Conservation (phyloP, 495 filamentous ascomycete species). For the Talaromyces trachyspermus region DNA sequence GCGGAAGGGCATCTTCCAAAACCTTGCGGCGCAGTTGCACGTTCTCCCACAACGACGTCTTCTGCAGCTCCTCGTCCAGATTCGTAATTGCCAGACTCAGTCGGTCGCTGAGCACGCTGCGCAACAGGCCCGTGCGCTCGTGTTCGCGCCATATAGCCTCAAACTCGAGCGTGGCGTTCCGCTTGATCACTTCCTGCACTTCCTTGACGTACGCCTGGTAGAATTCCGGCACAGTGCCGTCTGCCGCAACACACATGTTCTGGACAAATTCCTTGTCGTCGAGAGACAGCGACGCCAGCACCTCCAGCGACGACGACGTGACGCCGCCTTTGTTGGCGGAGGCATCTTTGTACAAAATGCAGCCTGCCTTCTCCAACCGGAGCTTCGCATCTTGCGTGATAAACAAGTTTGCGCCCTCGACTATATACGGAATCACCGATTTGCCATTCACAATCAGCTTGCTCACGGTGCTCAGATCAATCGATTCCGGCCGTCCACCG, state of each 20-base stretch:
- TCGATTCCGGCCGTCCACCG: slow-evolving; percentile 93
- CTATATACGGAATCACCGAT: slow-evolving; percentile 81
- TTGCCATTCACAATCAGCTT: slow-evolving; percentile 82
- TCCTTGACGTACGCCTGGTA: slow-evolving; percentile 88
- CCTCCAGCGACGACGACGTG: slow-evolving; percentile 95
- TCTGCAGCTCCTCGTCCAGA: slow-evolving; percentile 90
- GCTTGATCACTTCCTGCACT: slow-evolving; percentile 81
- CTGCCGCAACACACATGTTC: slow-evolving; percentile 82
- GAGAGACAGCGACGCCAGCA: slow-evolving; percentile 88
- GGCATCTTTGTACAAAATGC: slow-evolving; percentile 93
- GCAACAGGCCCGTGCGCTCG: slow-evolving; percentile 65
- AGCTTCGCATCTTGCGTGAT: slow-evolving; percentile 98
- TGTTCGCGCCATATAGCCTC: slow-evolving; percentile 97
- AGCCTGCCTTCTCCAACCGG: slow-evolving; percentile 85
- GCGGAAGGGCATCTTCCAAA: slow-evolving; percentile 78
- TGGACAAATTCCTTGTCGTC: slow-evolving; percentile 79
- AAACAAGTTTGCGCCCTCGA: slow-evolving; percentile 97
- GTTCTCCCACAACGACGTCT: slow-evolving; percentile 86
- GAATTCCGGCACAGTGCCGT: slow-evolving; percentile 78
- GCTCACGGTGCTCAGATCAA: slow-evolving; percentile 78
- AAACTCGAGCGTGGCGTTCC: slow-evolving; percentile 88
- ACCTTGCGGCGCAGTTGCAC: slow-evolving; percentile 68
- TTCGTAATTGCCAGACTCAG: slow-evolving; percentile 87
- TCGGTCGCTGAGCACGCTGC: slow-evolving; percentile 81
- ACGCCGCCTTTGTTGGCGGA: slow-evolving; percentile 98